A percentile compares a stretch with the other conserved stretches of the same genome.
These are phyloP conservation scores for Epichloe sibirici DNA, from an alignment of 2,329 filamentous ascomycete species.

Conservation along the genomic window DNA sequence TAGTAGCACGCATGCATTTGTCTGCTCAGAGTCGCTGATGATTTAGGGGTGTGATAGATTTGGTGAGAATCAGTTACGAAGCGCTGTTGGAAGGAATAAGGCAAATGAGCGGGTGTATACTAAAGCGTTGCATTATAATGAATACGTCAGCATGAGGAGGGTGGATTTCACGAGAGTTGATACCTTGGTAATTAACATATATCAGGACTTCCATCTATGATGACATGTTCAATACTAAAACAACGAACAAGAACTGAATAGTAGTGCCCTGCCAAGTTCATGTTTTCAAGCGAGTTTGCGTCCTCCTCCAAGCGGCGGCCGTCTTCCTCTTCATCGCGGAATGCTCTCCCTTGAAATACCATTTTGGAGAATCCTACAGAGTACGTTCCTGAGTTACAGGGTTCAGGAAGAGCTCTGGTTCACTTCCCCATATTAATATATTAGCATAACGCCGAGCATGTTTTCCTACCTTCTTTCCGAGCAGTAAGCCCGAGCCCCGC, in stretches of 20 bases:
- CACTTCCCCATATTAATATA: neutral
- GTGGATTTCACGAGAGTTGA: too few relatives aligned
- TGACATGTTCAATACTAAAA: too few relatives aligned
- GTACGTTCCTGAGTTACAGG: neutral
- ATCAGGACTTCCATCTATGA: too few relatives aligned
- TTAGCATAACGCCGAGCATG: neutral
- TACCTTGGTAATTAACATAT: too few relatives aligned
- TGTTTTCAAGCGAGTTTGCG: neutral
- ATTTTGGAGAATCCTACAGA: too few relatives aligned
- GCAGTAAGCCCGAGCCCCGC: conserved; percentile 9
- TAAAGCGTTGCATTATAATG: too few relatives aligned
- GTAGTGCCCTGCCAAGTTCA: neutral
- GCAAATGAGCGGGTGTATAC: neutral
- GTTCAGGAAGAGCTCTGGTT: neutral
- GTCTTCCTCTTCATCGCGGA: too few relatives aligned
- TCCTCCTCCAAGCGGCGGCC: neutral
- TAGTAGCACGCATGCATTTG: neutral
- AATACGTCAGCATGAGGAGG: too few relatives aligned
- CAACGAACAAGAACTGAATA: too few relatives aligned
- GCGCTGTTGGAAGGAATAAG: neutral
- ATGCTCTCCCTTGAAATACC: neutral
- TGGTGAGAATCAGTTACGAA: neutral
- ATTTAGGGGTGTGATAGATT: neutral
- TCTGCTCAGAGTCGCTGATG: neutral
- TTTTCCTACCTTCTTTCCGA: conserved; percentile 13